Conservation (phyloP, 2,329 filamentous ascomycete species). For the Trichoderma atrobrunneum region DNA sequence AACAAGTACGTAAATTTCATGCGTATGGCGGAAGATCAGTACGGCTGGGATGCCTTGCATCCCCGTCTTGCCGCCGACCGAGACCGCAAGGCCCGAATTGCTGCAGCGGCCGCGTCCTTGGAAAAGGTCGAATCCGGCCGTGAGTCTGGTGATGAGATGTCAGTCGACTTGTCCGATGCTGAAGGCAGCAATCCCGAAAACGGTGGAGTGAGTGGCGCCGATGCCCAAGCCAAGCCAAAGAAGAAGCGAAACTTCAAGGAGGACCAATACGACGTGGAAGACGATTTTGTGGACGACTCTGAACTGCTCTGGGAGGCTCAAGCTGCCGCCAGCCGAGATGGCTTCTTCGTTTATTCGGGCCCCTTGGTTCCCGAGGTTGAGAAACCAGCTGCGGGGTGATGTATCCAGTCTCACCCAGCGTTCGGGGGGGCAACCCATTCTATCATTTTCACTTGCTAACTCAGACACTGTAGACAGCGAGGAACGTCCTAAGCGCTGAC, state of each 20-base stretch:
- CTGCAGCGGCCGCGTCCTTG: slow-evolving; percentile 80
- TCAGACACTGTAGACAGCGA: slow-evolving; percentile 59
- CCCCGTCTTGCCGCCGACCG: slow-evolving; percentile 85
- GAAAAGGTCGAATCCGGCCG: slow-evolving; percentile 69
- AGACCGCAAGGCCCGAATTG: slow-evolving; percentile 82
- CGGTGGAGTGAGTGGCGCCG: slow-evolving; percentile 59
- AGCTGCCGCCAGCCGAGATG: slow-evolving; percentile 88
- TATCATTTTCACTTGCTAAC: not conserved
- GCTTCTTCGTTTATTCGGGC: slow-evolving; percentile 97
- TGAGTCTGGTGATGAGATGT: slow-evolving; percentile 79
- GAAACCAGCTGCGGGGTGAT: slow-evolving; percentile 60
- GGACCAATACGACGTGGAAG: slow-evolving; percentile 79
- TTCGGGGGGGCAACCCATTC: too few species aligned
- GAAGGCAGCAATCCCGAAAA: slow-evolving; percentile 90
- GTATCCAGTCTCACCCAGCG: too few species aligned
- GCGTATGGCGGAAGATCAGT: slow-evolving; percentile 86
- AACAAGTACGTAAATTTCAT: slow-evolving; percentile 97
- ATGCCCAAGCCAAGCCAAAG: slow-evolving; percentile 63
- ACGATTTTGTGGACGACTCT: slow-evolving; percentile 88
- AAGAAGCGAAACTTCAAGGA: slow-evolving; percentile 80
- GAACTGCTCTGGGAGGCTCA: slow-evolving; percentile 95
- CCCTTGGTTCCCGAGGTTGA: slow-evolving; percentile 85
- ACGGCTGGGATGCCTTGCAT: slow-evolving; percentile 91
- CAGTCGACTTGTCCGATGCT: slow-evolving; percentile 68
- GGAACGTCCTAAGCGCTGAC: slow-evolving; percentile 67